phyloP scores from a whole-genome alignment of 2,329 filamentous ascomycete species.

The Paramyrothecium sp. region DNA sequence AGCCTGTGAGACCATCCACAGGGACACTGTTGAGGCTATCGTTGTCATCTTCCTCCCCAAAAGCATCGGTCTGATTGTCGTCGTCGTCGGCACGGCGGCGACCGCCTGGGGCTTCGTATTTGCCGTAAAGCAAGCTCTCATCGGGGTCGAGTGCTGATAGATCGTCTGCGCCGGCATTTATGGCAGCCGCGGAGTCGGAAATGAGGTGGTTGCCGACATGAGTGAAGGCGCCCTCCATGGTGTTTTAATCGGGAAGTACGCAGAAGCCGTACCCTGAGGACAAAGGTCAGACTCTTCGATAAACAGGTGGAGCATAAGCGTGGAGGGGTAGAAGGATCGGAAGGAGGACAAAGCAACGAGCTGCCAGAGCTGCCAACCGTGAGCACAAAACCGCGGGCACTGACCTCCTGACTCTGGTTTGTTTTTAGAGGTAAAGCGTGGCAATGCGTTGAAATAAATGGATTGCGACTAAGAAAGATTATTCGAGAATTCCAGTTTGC shows the following conservation, averaged over 20 bases:
- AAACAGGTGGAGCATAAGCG: not conserved
- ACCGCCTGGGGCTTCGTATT: slow-evolving; percentile 59
- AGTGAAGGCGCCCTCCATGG: slow-evolving; percentile 85
- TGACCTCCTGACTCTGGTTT: slow-evolving; percentile 23
- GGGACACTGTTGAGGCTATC: slow-evolving; percentile 77
- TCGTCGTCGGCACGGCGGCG: slow-evolving; percentile 80
- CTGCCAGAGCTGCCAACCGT: too few relatives aligned
- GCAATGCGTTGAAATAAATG: slow-evolving; percentile 15
- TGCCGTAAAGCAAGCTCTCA: slow-evolving; percentile 75
- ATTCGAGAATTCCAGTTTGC: slow-evolving; percentile 25
- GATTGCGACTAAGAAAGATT: slow-evolving; percentile 23
- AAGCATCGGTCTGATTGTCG: slow-evolving; percentile 81
- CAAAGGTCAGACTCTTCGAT: slow-evolving; percentile 12
- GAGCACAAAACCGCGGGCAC: slow-evolving; percentile 4
- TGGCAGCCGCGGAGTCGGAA: slow-evolving; percentile 79
- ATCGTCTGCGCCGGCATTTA: slow-evolving; percentile 82
- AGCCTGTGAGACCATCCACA: slow-evolving; percentile 69
- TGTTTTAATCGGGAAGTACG: slow-evolving; percentile 16
- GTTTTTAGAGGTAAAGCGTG: slow-evolving; percentile 15
- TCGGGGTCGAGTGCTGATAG: slow-evolving; percentile 71
- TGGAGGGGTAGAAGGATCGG: not conserved
- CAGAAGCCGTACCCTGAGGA: too few relatives aligned
- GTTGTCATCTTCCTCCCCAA: slow-evolving; percentile 74
- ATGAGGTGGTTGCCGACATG: slow-evolving; percentile 85
- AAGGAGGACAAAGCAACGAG: not conserved